A percentile compares a stretch with the other conserved stretches of the same genome.
phyloP scores from a whole-genome alignment of 768 basidiomycete genomes.

The Lactarius pseudohatsudake region DNA sequence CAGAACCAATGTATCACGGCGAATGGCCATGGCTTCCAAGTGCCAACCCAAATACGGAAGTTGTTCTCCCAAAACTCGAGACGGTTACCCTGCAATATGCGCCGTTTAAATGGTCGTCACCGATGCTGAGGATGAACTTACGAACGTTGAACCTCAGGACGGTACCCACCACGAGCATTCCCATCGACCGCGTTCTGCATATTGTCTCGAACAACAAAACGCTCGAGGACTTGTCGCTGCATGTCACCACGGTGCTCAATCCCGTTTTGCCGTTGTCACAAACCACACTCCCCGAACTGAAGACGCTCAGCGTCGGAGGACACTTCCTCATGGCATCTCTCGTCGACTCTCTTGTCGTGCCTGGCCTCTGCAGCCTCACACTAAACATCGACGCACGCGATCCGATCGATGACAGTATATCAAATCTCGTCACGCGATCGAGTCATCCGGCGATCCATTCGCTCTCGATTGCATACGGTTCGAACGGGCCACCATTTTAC shows the following conservation, averaged over 20 bases:
- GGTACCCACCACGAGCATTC: conserved; percentile 59
- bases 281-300: conserved; percentile 54
- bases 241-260: conserved; percentile 60
- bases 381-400: conserved; percentile 77
- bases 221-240: conserved; percentile 56
- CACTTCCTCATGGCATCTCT: conserved; percentile 63
- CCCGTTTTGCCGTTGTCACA: conserved; percentile 61
- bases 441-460: conserved; percentile 54
- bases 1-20: conserved; percentile 51
- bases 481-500: conserved; percentile 45
- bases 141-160: conserved; percentile 61
- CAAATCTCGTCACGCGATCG: conserved; percentile 59
- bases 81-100: conserved; percentile 67
- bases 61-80: conserved; percentile 48
- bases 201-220: conserved; percentile 58
- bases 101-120: conserved; percentile 77
- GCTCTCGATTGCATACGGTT: conserved; percentile 63
- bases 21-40: conserved; percentile 81
- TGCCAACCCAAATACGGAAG: conserved; percentile 37
- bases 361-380: conserved; percentile 55
- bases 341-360: conserved; percentile 59
- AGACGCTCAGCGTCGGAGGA: conserved; percentile 59
- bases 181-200: conserved; percentile 67
- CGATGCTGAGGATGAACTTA: conserved; percentile 62
- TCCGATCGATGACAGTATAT: conserved; percentile 69